These are phyloP conservation scores for Fusarium tjaetaba DNA, from an alignment of 2,329 filamentous ascomycete genomes.

Conservation along the genomic window DNA sequence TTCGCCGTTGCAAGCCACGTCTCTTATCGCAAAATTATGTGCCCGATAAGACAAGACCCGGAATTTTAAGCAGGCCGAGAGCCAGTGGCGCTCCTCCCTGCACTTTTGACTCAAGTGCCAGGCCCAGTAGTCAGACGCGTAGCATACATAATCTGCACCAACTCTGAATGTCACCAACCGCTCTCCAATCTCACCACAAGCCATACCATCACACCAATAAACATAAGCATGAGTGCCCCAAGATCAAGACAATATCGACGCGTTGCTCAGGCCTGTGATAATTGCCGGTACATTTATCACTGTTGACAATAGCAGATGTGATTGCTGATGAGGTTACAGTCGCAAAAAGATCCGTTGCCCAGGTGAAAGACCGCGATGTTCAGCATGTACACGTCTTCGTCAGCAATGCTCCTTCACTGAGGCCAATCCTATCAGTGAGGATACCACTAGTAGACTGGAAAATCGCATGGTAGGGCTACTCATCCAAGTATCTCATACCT, in stretches of 20 bases:
- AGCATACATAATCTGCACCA: background rate
- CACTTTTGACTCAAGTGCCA: background rate
- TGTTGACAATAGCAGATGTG: accelerated
- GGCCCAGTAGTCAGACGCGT: background rate
- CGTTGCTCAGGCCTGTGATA: conserved; percentile 20
- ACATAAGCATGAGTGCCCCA: conserved; percentile 20
- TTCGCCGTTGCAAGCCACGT: too few species aligned
- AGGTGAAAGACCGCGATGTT: conserved; percentile 25
- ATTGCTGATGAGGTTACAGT: background rate
- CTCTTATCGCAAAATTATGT: background rate
- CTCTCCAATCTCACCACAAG: too few species aligned
- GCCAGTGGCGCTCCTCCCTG: background rate
- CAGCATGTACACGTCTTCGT: conserved; percentile 16
- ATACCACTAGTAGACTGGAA: background rate
- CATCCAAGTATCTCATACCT: accelerated
- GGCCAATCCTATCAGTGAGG: background rate
- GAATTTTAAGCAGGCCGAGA: background rate
- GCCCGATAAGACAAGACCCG: background rate
- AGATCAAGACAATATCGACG: conserved; percentile 22
- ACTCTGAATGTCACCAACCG: background rate
- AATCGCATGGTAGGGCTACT: background rate
- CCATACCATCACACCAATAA: too few species aligned
- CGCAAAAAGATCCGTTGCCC: conserved; percentile 33
- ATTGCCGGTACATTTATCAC: conserved; percentile 7
- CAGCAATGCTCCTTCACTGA: conserved; percentile 16